Base-by-base conservation (phyloP, 75 land plant genomes). In the Sequoiadendron giganteum region DNA sequence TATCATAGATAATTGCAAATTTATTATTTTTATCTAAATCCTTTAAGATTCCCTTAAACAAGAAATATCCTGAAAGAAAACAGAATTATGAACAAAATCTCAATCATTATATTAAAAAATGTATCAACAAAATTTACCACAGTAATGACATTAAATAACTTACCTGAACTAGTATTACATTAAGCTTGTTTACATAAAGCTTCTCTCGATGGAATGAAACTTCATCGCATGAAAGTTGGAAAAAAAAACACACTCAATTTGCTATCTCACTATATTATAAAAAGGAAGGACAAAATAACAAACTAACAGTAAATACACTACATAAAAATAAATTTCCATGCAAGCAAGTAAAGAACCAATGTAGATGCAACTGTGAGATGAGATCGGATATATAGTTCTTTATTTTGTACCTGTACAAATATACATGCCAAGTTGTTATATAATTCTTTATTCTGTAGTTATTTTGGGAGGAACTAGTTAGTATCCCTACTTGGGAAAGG, bases 171-270 rank as follows among this genome's bases (percentile, higher is more conserved):
- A 98, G 90, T 84, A 97, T 97, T 15, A 98, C 89, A 89, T 98
- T 98, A 14, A 98, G 93, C 89, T 98, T 98, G 94, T 97, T 98
- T 83, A 98, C 96, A 89, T 98, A 98, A 34, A 98, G 91, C 75
- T 93, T 90, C 55, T 97, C 97, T 28, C 87, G n/a, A 70, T 96
- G 92, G 83, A 98, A 98, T 43, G 99, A 94, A 43, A 84, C 91
- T 89, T 97, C 99, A 93, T 96, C 93, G 76, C 97, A 94, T 70
- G 99, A 98, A 86, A 98, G 95, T 96, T 98, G 93, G 18, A 88
- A 11, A 43, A 85, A 32, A 85, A 3, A 39, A 10, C 55, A 85
- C 45, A 55, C 55, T 13, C 14, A 47, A 52, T 30, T 85, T 52
- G 9, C 19, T 8, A 85, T 52, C 28, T 55, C 34, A 52, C 3